Conservation (phyloP, 1,284 basidiomycete species). For the Chalciporus piperatoides region DNA sequence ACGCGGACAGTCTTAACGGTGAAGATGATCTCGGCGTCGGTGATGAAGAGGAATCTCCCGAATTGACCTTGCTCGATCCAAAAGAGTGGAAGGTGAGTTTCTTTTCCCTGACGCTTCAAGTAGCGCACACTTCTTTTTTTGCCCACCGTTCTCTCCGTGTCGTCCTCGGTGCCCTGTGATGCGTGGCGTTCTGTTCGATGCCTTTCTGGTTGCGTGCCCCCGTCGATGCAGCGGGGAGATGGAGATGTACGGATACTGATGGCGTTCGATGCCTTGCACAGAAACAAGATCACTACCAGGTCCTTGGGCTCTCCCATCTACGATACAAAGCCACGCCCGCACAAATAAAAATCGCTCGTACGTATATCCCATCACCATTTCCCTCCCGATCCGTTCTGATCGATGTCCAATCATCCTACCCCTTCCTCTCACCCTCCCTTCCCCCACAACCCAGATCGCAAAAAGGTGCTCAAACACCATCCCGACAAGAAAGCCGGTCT, state of each 20-base stretch:
- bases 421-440: not conserved
- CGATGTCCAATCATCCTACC: not conserved
- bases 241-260: constrained; percentile 4
- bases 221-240: not conserved
- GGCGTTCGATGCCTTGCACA: constrained; percentile 27
- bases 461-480: constrained; percentile 99
- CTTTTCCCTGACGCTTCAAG: no score
- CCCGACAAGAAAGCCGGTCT: constrained; percentile 95
- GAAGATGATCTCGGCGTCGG: constrained; percentile 92
- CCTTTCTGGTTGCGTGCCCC: not conserved
- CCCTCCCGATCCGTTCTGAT: constrained; percentile 12
- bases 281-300: constrained; percentile 99
- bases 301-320: constrained; percentile 89
- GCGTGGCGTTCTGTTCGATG: not conserved
- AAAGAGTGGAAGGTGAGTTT: constrained; percentile 96
- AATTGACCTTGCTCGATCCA: constrained; percentile 77
- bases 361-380: constrained; percentile 35
- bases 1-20: constrained; percentile 52
- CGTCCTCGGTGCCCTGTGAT: no score
- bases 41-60: constrained; percentile 82
- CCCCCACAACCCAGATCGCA: constrained; percentile 65
- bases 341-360: constrained; percentile 97
- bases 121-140: constrained; percentile 5
- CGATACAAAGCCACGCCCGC: constrained; percentile 86
- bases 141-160: no score